Percentiles rank a stretch among this genome's conserved stretches.
Evolutionary conservation across 352 stramenopile species (phyloP).

Genomic region (Pythium monospermum): DNA sequence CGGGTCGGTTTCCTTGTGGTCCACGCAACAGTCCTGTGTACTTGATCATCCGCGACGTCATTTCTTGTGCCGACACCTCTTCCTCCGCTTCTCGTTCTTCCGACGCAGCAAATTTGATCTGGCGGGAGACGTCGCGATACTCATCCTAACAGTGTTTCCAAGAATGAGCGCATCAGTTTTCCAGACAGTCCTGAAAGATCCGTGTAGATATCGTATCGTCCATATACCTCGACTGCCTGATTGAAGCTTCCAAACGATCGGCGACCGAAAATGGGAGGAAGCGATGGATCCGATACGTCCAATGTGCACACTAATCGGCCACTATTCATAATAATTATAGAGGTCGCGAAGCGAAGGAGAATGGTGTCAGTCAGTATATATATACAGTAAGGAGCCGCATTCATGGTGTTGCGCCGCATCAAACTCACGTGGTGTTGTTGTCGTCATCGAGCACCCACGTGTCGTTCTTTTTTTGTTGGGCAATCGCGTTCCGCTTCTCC

Average conservation of each 20-base stretch:
- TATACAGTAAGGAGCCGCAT: background rate
- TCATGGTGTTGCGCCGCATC: background rate
- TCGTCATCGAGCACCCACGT: slow-evolving; percentile 46
- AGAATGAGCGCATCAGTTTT: no score
- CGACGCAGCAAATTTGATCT: slow-evolving; percentile 51
- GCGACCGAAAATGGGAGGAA: slow-evolving; percentile 69
- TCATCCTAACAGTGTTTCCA: no score
- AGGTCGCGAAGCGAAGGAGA: background rate
- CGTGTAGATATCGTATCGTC: no score
- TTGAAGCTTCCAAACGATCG: slow-evolving; percentile 82
- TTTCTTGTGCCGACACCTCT: slow-evolving; percentile 78
- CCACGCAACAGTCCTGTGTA: slow-evolving; percentile 69
- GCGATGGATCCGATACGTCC: slow-evolving; percentile 68
- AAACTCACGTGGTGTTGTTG: slow-evolving; percentile 14
- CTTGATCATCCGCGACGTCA: slow-evolving; percentile 78
- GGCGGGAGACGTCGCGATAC: slow-evolving; percentile 49
- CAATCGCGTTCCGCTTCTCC: slow-evolving; percentile 42
- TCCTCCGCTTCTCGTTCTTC: slow-evolving; percentile 73
- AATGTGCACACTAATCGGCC: slow-evolving; percentile 40
- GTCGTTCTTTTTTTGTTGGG: slow-evolving; percentile 57
- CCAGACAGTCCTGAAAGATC: no score
- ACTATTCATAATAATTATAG: slow-evolving; percentile 5
- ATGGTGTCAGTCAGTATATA: background rate
- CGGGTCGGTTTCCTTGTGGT: slow-evolving; percentile 23
- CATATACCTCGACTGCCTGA: slow-evolving; percentile 60